phyloP scores from a whole-genome alignment of 495 filamentous ascomycete genomes.

The Aspergillus incahuasiensis region DNA sequence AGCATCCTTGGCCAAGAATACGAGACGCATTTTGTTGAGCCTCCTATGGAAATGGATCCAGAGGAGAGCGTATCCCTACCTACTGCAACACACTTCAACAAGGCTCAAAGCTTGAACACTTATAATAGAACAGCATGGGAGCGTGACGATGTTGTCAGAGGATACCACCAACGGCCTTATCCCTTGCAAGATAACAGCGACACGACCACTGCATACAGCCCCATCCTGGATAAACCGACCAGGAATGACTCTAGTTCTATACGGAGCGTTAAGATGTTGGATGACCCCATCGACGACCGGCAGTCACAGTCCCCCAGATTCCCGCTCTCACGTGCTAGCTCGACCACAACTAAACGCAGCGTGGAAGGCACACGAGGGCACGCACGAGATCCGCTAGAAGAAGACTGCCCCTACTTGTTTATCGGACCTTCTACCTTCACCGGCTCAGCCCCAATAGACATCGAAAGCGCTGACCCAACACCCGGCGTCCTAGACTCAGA shows the following conservation, averaged over 20 bases:
- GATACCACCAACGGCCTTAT: slow-evolving; percentile 34
- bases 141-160: slow-evolving; percentile 44
- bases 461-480: slow-evolving; percentile 6
- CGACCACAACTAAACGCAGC: slow-evolving; percentile 38
- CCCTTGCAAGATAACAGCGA: slow-evolving; percentile 20
- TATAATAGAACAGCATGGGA: slow-evolving; percentile 48
- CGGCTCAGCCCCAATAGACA: slow-evolving; percentile 21
- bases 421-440: slow-evolving; percentile 60
- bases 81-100: slow-evolving; percentile 20
- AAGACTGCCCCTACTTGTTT: slow-evolving; percentile 61
- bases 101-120: slow-evolving; percentile 46
- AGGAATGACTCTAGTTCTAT: slow-evolving; percentile 29
- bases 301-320: slow-evolving; percentile 28
- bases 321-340: slow-evolving; percentile 34
- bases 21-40: slow-evolving; percentile 51
- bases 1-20: slow-evolving; percentile 53
- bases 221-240: slow-evolving; percentile 20
- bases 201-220: slow-evolving; percentile 16
- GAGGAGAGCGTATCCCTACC: slow-evolving; percentile 34
- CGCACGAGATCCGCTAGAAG: slow-evolving; percentile 59
- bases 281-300: slow-evolving; percentile 19
- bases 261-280: slow-evolving; percentile 20
- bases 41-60: slow-evolving; percentile 51
- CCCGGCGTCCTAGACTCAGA: slow-evolving; percentile 27
- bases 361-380: slow-evolving; percentile 54